Base-by-base conservation (phyloP, 495 filamentous ascomycete species). In the Podospora comata region DNA sequence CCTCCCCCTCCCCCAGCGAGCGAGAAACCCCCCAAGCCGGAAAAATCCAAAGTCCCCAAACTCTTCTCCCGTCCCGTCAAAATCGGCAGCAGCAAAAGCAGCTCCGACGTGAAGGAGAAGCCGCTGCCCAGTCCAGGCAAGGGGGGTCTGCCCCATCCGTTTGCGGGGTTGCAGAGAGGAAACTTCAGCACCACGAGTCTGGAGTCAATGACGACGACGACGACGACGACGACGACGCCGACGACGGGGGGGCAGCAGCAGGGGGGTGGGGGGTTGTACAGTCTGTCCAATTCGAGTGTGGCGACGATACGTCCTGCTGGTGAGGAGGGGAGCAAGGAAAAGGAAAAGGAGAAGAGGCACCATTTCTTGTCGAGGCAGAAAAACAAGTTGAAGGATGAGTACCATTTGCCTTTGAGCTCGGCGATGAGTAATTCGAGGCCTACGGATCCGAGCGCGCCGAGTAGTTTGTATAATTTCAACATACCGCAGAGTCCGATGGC, bases 351-450 rank as follows among this genome's bases (percentile, higher is more conserved):
- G 71, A 89, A 88, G 75, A 89, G 90, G 74, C 87, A 88, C 70
- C 91, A 97, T 73, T 97, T 98, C 75, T 75, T 98, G 63, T 93
- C 92, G 3, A 85, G 95, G 59, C 92, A 96, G 79, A 97, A 97
- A 78, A 85, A 97, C 75, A 97, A 96, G 77, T 79, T 94, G 23
- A 94, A 90, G 72, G 85, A 89, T 63, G 92, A 96, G 64, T 90
- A 94, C 65, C 88, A 94, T 70, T 84, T 90, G 48, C 85, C 93
- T 2, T 85, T 98, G 1, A 97, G 93, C 0, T 98, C 95, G 3
- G 93, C 93, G 20, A 89, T 88, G 30, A 95, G 91, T 74, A 98
- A 97, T 75, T 97, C 93, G 5, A 88, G 86, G 73, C 91, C 94
- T 0, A 88, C 89, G 2, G 92, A 97, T 74, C 92, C 93, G 0